Evolutionary conservation across 108 stramenopile species (phyloP), one percentile per base, ranked within the genome.

Genomic region (Cylindrotheca closterium): DNA sequence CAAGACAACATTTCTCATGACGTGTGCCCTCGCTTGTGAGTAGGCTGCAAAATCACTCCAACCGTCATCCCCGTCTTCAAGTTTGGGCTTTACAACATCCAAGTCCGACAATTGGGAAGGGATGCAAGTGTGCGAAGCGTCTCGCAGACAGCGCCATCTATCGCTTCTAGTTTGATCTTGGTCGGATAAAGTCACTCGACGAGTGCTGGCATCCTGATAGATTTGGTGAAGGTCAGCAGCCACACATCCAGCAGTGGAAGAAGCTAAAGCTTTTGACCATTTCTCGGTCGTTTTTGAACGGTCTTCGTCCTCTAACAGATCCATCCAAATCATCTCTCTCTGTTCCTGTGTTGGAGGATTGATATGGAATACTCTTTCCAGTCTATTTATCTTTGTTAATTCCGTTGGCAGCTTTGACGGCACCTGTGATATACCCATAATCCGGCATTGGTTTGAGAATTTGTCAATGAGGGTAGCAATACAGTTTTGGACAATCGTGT

Each of bases 51-150:
- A 84, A 8, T 48, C 56, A 48, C 73, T 68, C 78, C 78, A 84
- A 56, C 78, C 60, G 21, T 48, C 22, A 3, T 57, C 15, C 47
- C 75, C 63, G 0, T 65, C 60, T 34, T 70, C 60, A 17, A 63
- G 32, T 23, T 49, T 51, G 25, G 85, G 63, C 42, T 77, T 78
- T 4, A 63, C 72, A 3, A 94, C 87, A 78, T 94, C 92, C 60
- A 94, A 60, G 22, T 73, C 66, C n/a, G 84, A 71, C 2, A 94
- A 79, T 67, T 94, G 86, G 0, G 89, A 91, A 0, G 92, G 92
- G 54, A 85, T 59, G 34, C 70, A 73, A 0, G 54, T 24, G 49
- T 70, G 67, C 4, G 83, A 79, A n/a, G 87, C 84, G 27, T 87
- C 77, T 60, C 59, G 69, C 21, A 88, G 55, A 65, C 85, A 78